Evolutionary conservation across 192 early-diverging fungal genomes (phyloP).

Genomic region (Coemansia guatemalensis): DNA sequence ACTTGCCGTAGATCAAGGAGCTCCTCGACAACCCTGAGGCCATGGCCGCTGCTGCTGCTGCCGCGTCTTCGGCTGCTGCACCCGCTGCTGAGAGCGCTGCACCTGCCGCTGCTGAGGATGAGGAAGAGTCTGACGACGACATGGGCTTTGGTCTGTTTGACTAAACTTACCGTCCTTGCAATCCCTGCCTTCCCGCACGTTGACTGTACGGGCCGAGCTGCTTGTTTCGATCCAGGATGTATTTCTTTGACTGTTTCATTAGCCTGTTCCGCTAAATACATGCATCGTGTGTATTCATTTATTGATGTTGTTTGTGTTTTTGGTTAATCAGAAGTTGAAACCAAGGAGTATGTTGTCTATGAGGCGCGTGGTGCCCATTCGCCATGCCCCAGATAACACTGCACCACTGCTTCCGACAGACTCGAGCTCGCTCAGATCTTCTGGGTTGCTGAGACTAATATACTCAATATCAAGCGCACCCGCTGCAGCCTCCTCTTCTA

Average conservation of each 20-base stretch:
- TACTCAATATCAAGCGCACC: slow-evolving; percentile 77
- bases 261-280: not conserved
- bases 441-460: slow-evolving; percentile 73
- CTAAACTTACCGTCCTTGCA: slow-evolving; percentile 61
- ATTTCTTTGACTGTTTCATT: not conserved
- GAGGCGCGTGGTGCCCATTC: slow-evolving; percentile 83
- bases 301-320: not conserved
- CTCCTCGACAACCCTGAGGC: slow-evolving; percentile 89
- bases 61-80: slow-evolving; percentile 65
- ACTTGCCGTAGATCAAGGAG: slow-evolving; percentile 75
- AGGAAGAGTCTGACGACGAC: slow-evolving; percentile 84
- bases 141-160: slow-evolving; percentile 93
- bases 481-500: slow-evolving; percentile 43
- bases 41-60: slow-evolving; percentile 79
- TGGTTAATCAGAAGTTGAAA: slow-evolving; percentile 42
- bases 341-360: slow-evolving; percentile 93
- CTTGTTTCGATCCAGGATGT: not conserved
- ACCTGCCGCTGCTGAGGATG: slow-evolving; percentile 75
- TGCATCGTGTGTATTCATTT: not conserved
- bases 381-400: slow-evolving; percentile 83
- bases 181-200: slow-evolving; percentile 31
- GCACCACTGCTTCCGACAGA: slow-evolving; percentile 58
- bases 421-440: slow-evolving; percentile 61
- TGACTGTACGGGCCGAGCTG: not conserved
- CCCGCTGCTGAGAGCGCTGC: slow-evolving; percentile 63